A percentile compares a stretch with the other conserved stretches of the same genome.
Conservation (phyloP, 1,139 yeast genomes). For the Blastobotrys elegans region DNA sequence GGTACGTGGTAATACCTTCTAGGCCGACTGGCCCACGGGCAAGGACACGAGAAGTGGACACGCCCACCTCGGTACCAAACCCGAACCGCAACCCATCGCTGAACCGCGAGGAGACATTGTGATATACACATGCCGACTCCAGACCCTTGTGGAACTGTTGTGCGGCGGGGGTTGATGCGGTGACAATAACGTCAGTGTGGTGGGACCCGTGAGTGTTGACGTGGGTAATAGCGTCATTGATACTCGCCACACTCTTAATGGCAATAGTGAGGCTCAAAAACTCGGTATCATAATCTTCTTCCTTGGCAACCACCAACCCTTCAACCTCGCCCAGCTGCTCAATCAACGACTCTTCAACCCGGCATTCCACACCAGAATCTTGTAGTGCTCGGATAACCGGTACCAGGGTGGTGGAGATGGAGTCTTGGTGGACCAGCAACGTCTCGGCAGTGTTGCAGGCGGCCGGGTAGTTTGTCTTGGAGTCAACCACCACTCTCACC, state of each 20-base stretch:
- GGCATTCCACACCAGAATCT: slow-evolving; percentile 67
- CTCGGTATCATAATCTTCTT: slow-evolving; percentile 71
- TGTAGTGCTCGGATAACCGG: slow-evolving; percentile 46
- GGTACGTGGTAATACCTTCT: slow-evolving; percentile 94
- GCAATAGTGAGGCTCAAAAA: slow-evolving; percentile 80
- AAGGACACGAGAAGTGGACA: slow-evolving; percentile 92
- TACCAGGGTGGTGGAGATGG: slow-evolving; percentile 25
- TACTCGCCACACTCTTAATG: slow-evolving; percentile 53
- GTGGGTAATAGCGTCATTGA: slow-evolving; percentile 70
- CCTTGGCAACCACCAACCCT: slow-evolving; percentile 26
- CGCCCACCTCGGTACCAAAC: slow-evolving; percentile 97
- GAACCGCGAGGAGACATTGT: slow-evolving; percentile 96
- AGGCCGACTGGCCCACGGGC: slow-evolving; percentile 99
- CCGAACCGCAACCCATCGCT: slow-evolving; percentile 99
- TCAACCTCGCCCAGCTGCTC: slow-evolving; percentile 28
- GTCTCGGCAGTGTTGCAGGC: slow-evolving; percentile 98
- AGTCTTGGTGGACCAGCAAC: slow-evolving; percentile 56
- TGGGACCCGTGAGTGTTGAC: slow-evolving; percentile 90
- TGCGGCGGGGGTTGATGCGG: slow-evolving; percentile 66
- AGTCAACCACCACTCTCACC: slow-evolving; percentile 65
- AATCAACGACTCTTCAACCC: slow-evolving; percentile 54
- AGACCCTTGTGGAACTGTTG: slow-evolving; percentile 75
- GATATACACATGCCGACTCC: slow-evolving; percentile 96
- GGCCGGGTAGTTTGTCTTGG: slow-evolving; percentile 95
- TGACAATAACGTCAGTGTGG: slow-evolving; percentile 90